Evolutionary conservation across 495 filamentous ascomycete species (phyloP).

Genomic region (Penicillium goetzii): DNA sequence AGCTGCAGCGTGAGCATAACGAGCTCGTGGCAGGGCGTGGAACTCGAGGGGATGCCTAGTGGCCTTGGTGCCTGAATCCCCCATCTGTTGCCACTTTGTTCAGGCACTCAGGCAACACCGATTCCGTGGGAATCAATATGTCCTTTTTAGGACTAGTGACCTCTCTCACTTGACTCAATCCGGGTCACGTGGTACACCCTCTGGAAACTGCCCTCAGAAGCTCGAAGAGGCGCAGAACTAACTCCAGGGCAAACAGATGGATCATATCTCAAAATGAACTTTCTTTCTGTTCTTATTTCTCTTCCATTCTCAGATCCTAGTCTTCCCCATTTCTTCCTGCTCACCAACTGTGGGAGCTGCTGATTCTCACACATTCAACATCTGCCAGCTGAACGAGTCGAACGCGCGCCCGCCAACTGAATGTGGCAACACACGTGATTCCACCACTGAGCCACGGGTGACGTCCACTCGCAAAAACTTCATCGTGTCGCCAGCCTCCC

Average conservation of each 20-base stretch:
- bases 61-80: not conserved
- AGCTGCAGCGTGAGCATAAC: not conserved
- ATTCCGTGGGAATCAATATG: not conserved
- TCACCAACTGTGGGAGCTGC: not conserved
- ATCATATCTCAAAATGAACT: not conserved
- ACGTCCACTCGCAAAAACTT: conserved; percentile 18
- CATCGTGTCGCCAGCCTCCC: conserved; percentile 13
- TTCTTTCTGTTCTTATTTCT: not conserved
- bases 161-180: not conserved
- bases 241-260: not conserved
- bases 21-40: not conserved
- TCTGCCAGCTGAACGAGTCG: conserved; percentile 12
- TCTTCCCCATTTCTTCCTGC: not conserved
- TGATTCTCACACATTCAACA: not conserved
- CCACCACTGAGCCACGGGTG: conserved; percentile 35
- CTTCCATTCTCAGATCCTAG: not conserved
- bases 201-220: not conserved
- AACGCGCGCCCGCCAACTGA: conserved; percentile 15
- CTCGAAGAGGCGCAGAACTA: not conserved
- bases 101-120: not conserved
- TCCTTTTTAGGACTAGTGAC: conserved; percentile 7
- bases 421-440: conserved; percentile 26
- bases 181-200: not conserved
- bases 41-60: not conserved
- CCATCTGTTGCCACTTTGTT: not conserved